Conservation (phyloP, 352 stramenopile species). For the Aphanomyces cochlioides region DNA sequence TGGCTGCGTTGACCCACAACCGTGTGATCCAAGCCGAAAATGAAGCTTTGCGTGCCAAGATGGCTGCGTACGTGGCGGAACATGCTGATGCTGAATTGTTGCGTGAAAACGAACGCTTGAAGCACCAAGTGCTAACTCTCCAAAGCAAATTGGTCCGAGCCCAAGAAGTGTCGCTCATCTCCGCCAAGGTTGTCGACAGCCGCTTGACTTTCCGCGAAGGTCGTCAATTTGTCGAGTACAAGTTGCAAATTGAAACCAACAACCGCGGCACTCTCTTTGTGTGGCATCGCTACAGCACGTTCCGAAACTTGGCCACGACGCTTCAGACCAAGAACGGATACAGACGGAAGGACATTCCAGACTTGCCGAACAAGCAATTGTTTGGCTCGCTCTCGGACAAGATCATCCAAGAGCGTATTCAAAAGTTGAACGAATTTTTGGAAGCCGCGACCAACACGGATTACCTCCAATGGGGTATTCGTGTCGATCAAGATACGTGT, state of each 20-base stretch:
- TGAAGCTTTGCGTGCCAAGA: slow-evolving; percentile 71
- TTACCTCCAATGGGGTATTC: slow-evolving; percentile 71
- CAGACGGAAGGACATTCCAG: slow-evolving; percentile 67
- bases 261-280: slow-evolving; percentile 80
- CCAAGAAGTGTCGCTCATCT: slow-evolving; percentile 60
- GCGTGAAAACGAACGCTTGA: slow-evolving; percentile 76
- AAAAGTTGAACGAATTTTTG: slow-evolving; percentile 70
- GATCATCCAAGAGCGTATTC: slow-evolving; percentile 68
- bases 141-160: slow-evolving; percentile 87
- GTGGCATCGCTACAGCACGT: slow-evolving; percentile 87
- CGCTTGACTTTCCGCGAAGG: slow-evolving; percentile 84
- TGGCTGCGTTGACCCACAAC: slow-evolving; percentile 63
- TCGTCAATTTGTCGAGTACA: slow-evolving; percentile 85
- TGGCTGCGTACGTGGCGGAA: slow-evolving; percentile 69
- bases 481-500: slow-evolving; percentile 68
- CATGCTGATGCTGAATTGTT: slow-evolving; percentile 74
- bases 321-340: slow-evolving; percentile 74
- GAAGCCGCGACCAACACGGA: slow-evolving; percentile 69
- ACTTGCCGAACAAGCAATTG: slow-evolving; percentile 69
- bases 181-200: slow-evolving; percentile 80
- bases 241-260: slow-evolving; percentile 84
- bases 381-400: slow-evolving; percentile 71
- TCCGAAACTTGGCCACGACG: slow-evolving; percentile 68
- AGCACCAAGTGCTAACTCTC: slow-evolving; percentile 81
- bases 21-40: slow-evolving; percentile 74